A percentile compares a stretch with the other conserved stretches of the same genome.
Conservation (phyloP, 2,329 filamentous ascomycete genomes). For the Pyrenochaeta sp. region DNA sequence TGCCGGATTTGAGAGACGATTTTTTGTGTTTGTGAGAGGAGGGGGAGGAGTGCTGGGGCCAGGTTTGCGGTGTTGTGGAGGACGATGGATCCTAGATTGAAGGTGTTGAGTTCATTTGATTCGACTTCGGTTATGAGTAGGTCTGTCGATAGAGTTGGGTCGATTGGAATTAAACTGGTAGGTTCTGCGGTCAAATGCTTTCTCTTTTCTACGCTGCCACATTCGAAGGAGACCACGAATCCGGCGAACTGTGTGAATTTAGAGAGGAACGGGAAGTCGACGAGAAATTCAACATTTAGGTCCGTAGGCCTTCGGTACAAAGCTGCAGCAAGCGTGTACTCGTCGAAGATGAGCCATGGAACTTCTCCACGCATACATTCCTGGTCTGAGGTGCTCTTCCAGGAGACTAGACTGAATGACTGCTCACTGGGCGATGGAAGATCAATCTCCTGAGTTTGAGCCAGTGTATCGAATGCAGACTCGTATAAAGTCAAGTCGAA, state of each 20-base stretch:
- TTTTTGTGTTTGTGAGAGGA: too few species aligned
- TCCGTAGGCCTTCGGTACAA: slow-evolving; percentile 3
- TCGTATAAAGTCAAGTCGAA: slow-evolving; percentile 3
- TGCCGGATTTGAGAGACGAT: neutral
- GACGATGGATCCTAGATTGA: too few species aligned
- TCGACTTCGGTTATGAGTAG: too few species aligned
- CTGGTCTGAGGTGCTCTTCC: neutral
- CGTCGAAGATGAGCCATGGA: neutral
- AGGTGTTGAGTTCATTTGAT: too few species aligned
- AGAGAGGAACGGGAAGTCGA: slow-evolving; percentile 6
- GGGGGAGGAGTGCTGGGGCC: too few species aligned
- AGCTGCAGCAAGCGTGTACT: neutral
- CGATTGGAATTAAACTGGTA: neutral
- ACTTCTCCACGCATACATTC: neutral
- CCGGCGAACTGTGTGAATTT: slow-evolving; percentile 1
- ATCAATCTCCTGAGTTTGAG: neutral
- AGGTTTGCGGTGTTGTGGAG: too few species aligned
- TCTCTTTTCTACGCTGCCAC: neutral
- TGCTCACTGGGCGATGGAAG: neutral
- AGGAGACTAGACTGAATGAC: neutral
- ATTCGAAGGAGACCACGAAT: slow-evolving; percentile 3
- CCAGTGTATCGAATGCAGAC: neutral
- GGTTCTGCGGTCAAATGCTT: neutral
- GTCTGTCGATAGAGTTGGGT: neutral
- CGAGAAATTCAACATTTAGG: slow-evolving; percentile 3